phyloP scores from a whole-genome alignment of 768 basidiomycete genomes.

The Tubosaeta sp. region DNA sequence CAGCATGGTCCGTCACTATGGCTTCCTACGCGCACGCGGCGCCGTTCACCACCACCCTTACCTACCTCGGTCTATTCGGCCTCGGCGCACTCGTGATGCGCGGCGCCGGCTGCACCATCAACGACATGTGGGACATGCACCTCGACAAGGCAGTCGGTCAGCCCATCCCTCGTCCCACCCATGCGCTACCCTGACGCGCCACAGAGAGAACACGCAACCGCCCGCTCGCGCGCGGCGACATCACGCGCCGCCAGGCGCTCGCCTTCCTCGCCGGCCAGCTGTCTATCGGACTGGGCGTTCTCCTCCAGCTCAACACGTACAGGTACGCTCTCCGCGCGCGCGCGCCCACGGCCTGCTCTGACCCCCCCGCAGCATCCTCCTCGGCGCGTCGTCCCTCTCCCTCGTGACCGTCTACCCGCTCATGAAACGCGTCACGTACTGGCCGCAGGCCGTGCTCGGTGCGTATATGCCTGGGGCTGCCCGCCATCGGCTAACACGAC shows the following conservation, averaged over 20 bases:
- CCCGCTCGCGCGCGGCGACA: constrained; percentile 81
- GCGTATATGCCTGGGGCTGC: constrained; percentile 13
- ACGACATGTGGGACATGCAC: constrained; percentile 96
- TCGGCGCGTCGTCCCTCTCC: constrained; percentile 88
- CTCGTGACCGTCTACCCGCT: constrained; percentile 88
- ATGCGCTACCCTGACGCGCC: neutral
- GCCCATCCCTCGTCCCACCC: neutral
- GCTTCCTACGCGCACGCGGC: constrained; percentile 75
- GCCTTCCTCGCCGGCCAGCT: constrained; percentile 82
- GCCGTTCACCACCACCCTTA: constrained; percentile 64
- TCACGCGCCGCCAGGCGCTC: constrained; percentile 70
- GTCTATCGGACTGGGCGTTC: constrained; percentile 73
- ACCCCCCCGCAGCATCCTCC: constrained; percentile 57
- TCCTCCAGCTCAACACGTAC: constrained; percentile 92
- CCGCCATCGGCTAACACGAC: neutral
- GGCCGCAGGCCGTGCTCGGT: constrained; percentile 97
- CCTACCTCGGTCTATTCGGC: constrained; percentile 81
- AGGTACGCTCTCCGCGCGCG: constrained; percentile 48
- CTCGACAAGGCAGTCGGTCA: constrained; percentile 89
- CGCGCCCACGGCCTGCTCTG: too few relatives aligned
- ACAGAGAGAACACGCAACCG: constrained; percentile 82
- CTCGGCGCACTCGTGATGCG: constrained; percentile 93
- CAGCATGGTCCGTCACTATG: constrained; percentile 99
- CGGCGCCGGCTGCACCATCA: constrained; percentile 97
- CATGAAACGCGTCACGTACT: constrained; percentile 96